Evolutionary conservation across 768 basidiomycete species (phyloP), one percentile per base, ranked within the genome.

Genomic region (Filobasidium wieringae): DNA sequence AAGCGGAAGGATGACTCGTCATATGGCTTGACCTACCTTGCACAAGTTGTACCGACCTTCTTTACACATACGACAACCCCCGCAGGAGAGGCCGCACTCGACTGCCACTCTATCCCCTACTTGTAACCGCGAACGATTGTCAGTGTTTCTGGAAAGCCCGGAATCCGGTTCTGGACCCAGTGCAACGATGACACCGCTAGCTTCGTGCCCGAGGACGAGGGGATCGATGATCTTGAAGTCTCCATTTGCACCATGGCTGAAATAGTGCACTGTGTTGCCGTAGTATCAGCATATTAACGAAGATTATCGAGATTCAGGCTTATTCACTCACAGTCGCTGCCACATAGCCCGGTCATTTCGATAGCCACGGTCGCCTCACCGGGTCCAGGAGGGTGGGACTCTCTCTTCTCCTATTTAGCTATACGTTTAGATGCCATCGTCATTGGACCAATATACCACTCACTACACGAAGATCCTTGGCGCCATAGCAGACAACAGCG

Each of bases 31-130:
- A 15, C 55, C 33, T 26, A 49, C 56, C 49, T 53, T 83, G 80
- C 92, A 97, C 58, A 97, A 81, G 77, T 97, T 96, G 77, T 96
- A 97, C 22, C 88, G 81, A 14, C 86, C 87, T 7, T 51, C 62
- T 60, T 81, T 74, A 64, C 74, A 75, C 53, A 64, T 65, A 31
- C 65, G 62, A 62, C 76, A 76, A 39, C 77, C 77, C 57, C 81
- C 81, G 61, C 72, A 73, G n/a, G 66, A 64, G 34, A 70, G 64
- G 29, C 72, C 72, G 29, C 64, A 64, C 53, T 73, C 72, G 45
- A 73, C 68, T 19, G 74, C 74, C 2, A 75, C 74, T 31, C 68
- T 58, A 57, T 76, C 74, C 3, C 74, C 74, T 6, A 74, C 70
- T 50, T 74, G 71, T 26, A 69, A 56, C 17, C 43, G 14, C 14